phyloP scores from a whole-genome alignment of 257 asterid genomes.

The Paulownia fortunei region DNA sequence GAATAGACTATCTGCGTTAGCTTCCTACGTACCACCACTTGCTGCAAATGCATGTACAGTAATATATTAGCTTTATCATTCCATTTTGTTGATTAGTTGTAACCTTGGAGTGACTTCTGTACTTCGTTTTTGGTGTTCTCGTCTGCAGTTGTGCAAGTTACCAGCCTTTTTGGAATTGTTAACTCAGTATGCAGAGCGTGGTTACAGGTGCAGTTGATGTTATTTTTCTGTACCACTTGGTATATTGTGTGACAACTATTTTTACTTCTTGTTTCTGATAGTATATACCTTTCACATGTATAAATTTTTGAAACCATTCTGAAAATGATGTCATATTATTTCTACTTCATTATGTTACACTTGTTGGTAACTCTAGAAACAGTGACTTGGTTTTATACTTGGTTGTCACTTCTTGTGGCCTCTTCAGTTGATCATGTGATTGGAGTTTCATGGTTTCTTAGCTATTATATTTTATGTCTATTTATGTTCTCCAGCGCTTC shows the following conservation, averaged over 20 bases:
- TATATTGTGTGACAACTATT: neutral
- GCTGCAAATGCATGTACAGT: conserved; percentile 10
- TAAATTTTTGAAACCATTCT: conserved; percentile 6
- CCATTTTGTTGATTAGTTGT: conserved; percentile 8
- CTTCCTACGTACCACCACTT: neutral
- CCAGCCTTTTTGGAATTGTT: conserved; percentile 78
- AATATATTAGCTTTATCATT: neutral
- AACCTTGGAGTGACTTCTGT: conserved; percentile 24
- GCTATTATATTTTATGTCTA: neutral
- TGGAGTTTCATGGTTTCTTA: neutral
- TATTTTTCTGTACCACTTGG: conserved; percentile 21
- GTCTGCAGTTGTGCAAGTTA: conserved; percentile 66
- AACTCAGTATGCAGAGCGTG: conserved; percentile 65
- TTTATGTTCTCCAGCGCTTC: neutral
- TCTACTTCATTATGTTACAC: neutral
- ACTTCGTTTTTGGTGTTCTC: conserved; percentile 27
- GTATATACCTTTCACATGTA: neutral
- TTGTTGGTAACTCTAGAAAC: neutral
- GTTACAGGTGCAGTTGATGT: conserved; percentile 70
- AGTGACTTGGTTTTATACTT: neutral
- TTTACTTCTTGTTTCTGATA: conserved; percentile 7
- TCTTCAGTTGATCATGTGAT: conserved; percentile 3
- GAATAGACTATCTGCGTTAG: neutral
- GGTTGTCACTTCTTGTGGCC: neutral
- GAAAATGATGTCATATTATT: neutral